A percentile compares a stretch with the other conserved stretches of the same genome.
Conservation (phyloP, 2,329 filamentous ascomycete species). For the Nectriaceae sp. region DNA sequence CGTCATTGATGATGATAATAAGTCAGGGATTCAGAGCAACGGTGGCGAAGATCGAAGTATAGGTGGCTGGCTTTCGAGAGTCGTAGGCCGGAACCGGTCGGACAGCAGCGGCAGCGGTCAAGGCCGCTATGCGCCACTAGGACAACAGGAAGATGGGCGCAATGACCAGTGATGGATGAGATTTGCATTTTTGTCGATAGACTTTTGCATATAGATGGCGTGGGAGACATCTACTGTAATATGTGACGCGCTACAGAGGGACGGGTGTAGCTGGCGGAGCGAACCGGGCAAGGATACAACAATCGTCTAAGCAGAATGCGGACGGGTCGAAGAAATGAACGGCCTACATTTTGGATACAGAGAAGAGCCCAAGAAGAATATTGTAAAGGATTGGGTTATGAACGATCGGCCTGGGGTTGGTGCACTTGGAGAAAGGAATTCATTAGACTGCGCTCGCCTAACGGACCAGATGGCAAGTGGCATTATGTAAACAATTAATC, state of each 20-base stretch:
- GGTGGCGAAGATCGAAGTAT: constrained; percentile 44
- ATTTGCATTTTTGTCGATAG: constrained; percentile 26
- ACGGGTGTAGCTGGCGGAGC: neutral
- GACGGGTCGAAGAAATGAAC: constrained; percentile 3
- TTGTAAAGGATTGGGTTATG: constrained; percentile 11
- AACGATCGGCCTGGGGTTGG: constrained; percentile 9
- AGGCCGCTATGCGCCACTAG: constrained; percentile 44
- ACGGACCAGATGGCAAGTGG: constrained; percentile 16
- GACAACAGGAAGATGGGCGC: constrained; percentile 41
- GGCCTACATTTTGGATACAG: neutral
- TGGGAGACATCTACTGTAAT: constrained; percentile 16
- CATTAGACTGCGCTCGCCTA: constrained; percentile 21
- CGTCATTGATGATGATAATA: constrained; percentile 53
- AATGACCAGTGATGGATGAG: constrained; percentile 23
- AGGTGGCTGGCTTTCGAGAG: constrained; percentile 51
- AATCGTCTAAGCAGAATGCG: neutral
- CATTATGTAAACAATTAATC: constrained; percentile 18
- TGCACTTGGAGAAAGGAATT: no score
- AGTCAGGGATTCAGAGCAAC: constrained; percentile 39
- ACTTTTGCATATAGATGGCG: constrained; percentile 43
- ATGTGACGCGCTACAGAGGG: no score
- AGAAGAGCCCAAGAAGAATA: constrained; percentile 14
- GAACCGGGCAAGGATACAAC: no score
- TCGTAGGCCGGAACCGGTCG: constrained; percentile 41
- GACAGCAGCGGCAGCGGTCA: constrained; percentile 41